Base-by-base conservation (phyloP, 768 basidiomycete genomes). In the Cystobasidiopsis lactophilus region DNA sequence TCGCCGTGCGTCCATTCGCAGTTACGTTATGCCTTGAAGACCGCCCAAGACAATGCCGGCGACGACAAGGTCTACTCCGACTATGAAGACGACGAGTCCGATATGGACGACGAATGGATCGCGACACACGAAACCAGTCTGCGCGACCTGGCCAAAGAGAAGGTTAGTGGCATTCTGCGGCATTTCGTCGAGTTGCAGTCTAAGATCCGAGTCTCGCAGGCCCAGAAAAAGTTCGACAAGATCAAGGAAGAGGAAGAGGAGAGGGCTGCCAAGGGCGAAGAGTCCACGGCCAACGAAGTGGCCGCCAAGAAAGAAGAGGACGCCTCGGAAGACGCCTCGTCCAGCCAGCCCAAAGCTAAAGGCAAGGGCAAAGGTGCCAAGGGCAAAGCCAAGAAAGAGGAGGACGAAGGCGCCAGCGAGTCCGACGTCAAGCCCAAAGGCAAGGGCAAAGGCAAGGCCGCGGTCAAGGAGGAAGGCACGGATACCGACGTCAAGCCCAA, bases 21-120 rank as follows among this genome's bases (percentile, higher is more conserved):
- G 66, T 74, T 93, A 23, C 84, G 93, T 5, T 82, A 86, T 59
- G 79, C 76, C 48, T 72, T 95, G 19, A 84, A 91, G 69, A 71
- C 71, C 35, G 64, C 81, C 30, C 84, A 93, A 55, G 56, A 78
- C 16, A 81, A 80, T 68, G 76, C 73, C 68, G 82, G 82, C 73
- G 89, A 85, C 66, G 77, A 80, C 55, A 73, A 77, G 60, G 75
- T 52, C 52, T 52, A 60, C 60, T 56, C 76, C 57, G 65, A 70
- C 19, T 84, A 85, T 58, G 68, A 68, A 4, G 78, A 80, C 3
- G 79, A 82, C 52, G 93, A 96, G 66, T 86, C 85, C 7, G 93
- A 96, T 65, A 65, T 98, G 51, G 91, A 96, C 54, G 86, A 95
- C 21, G 88, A 95, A 2, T 91, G 78, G 72, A 76, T 93, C 54